phyloP scores from a whole-genome alignment of 805 yeast species.

The Candida broadrunensis region DNA sequence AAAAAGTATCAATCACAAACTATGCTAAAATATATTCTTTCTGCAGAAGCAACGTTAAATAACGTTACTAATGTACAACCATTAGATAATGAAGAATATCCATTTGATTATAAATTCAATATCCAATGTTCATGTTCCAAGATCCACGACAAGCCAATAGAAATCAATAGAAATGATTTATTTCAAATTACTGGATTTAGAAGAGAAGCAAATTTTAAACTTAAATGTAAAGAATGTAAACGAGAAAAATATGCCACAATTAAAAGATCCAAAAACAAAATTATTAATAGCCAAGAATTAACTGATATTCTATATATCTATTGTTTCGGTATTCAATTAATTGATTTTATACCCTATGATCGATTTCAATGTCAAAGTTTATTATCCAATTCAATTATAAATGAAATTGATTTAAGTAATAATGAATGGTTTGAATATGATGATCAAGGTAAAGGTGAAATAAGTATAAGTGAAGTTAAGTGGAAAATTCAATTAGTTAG shows the following conservation, averaged over 20 bases:
- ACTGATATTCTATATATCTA: constrained; percentile 8
- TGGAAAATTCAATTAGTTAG: not conserved
- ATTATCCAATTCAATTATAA: constrained; percentile 4
- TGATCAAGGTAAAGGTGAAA: constrained; percentile 3
- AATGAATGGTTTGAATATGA: constrained; percentile 11
- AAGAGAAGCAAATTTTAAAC: constrained; percentile 8
- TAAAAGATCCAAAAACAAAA: not conserved
- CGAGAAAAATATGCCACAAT: not conserved
- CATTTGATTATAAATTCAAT: constrained; percentile 12
- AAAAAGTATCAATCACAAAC: not conserved
- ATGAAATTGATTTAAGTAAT: constrained; percentile 10
- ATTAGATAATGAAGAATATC: constrained; percentile 10
- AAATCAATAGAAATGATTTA: constrained; percentile 3
- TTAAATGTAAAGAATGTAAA: constrained; percentile 11
- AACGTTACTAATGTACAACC: constrained; percentile 11
- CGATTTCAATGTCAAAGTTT: constrained; percentile 8
- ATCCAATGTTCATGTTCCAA: constrained; percentile 9
- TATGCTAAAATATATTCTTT: constrained; percentile 10
- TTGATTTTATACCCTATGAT: constrained; percentile 7
- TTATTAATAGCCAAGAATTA: not conserved
- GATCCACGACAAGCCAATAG: constrained; percentile 5
- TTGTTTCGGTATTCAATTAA: constrained; percentile 7
- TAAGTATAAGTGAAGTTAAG: constrained; percentile 6
- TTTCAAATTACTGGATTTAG: not conserved
- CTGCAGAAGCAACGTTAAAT: constrained; percentile 8